A percentile compares a stretch with the other conserved stretches of the same genome.
These are phyloP conservation scores for Cyclotella kingstonii DNA, from an alignment of 108 stramenopile genomes.

Conservation along the genomic window DNA sequence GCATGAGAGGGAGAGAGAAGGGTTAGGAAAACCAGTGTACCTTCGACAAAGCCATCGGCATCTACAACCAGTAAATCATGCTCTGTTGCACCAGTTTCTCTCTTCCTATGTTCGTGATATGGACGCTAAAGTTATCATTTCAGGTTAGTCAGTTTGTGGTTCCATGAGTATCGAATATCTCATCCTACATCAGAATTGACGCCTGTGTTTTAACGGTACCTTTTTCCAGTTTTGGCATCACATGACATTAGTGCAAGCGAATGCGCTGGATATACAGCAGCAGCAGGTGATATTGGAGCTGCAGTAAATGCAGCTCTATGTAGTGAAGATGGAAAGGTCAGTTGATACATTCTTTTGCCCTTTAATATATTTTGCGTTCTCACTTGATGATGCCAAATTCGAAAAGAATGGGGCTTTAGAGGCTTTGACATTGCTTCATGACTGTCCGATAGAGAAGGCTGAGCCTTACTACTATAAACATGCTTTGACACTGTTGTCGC, in stretches of 20 bases:
- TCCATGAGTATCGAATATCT: conserved; percentile 11
- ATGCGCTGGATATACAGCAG: conserved; percentile 69
- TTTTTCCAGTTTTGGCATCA: conserved; percentile 67
- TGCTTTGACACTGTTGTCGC: conserved; percentile 55
- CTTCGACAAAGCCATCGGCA: conserved; percentile 13
- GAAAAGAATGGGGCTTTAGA: conserved; percentile 61
- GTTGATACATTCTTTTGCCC: conserved; percentile 8
- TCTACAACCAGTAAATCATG: conserved; percentile 36
- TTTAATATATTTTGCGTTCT: background rate
- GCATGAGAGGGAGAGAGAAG: conserved; percentile 53
- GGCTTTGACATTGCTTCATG: conserved; percentile 67
- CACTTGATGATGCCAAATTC: background rate
- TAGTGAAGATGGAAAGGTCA: conserved; percentile 50
- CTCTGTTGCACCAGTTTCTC: conserved; percentile 63
- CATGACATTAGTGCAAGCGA: conserved; percentile 81
- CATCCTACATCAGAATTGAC: conserved; percentile 57
- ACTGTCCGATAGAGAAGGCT: conserved; percentile 75
- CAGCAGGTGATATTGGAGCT: conserved; percentile 70
- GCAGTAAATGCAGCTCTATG: conserved; percentile 71
- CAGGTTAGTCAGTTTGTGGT: background rate
- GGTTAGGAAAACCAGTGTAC: conserved; percentile 5
- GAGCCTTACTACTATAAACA: conserved; percentile 83
- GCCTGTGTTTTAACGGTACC: conserved; percentile 72
- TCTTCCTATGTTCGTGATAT: conserved; percentile 68
- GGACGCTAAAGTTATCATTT: conserved; percentile 72